Percentiles rank a stretch among this genome's conserved stretches.
Evolutionary conservation across 345 rosid genomes (phyloP).

Genomic region (Crucihimalaya himalaica): DNA sequence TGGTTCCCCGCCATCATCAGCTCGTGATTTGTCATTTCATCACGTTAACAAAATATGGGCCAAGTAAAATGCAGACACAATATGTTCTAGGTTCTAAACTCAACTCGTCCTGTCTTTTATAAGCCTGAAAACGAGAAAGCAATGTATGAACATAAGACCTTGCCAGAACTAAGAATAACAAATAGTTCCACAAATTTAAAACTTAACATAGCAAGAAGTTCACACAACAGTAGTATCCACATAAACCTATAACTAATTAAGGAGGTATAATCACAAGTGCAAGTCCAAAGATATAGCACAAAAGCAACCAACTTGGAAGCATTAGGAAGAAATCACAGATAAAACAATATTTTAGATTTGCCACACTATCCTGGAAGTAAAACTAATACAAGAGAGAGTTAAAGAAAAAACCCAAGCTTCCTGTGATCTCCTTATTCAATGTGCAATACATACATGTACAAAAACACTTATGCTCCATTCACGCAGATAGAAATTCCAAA

Average conservation of each 20-base stretch:
- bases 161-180: constrained; percentile 3
- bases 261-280: constrained; percentile 10
- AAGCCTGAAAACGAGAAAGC: constrained; percentile 23
- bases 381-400: not conserved
- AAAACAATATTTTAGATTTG: not conserved
- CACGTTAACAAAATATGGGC: constrained; percentile 1
- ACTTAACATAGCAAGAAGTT: not conserved
- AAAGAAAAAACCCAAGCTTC: not conserved
- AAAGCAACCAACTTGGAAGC: constrained; percentile 1
- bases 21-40: constrained; percentile 47
- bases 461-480: too few species aligned
- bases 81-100: not conserved
- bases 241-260: not conserved
- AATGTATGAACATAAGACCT: not conserved
- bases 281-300: not conserved
- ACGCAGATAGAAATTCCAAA: not conserved
- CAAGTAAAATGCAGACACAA: constrained; percentile 17
- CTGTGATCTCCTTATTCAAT: not conserved
- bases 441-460: not conserved
- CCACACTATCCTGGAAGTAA: not conserved
- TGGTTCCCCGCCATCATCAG: constrained; percentile 33
- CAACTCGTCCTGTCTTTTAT: not conserved
- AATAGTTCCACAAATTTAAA: not conserved
- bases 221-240: constrained; percentile 3
- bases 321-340: not conserved